Percentiles rank a stretch among this genome's conserved stretches.
Evolutionary conservation across 1,284 basidiomycete genomes (phyloP).

Genomic region (Boletus austroedulis): DNA sequence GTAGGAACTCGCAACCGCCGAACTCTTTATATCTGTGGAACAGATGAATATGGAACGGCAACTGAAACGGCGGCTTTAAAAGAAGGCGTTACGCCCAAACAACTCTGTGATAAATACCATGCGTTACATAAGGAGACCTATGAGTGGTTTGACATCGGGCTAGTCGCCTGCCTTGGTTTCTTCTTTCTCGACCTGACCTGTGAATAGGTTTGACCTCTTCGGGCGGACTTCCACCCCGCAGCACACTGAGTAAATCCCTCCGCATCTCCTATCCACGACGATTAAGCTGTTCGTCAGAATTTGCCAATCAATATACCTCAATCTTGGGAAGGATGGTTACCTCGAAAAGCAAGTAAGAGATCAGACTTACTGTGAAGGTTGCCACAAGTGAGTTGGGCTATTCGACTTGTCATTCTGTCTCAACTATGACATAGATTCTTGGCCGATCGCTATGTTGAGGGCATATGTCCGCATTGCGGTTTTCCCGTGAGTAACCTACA

Average conservation of each 20-base stretch:
- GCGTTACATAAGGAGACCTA: constrained; percentile 90
- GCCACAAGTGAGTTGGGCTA: constrained; percentile 60
- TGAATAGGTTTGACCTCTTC: constrained; percentile 89
- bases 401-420: background rate
- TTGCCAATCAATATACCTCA: constrained; percentile 83
- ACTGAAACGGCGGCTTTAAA: constrained; percentile 98
- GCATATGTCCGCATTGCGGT: constrained; percentile 87
- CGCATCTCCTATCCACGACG: background rate
- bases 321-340: constrained; percentile 74
- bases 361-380: constrained; percentile 92
- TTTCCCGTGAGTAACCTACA: constrained; percentile 59
- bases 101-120: constrained; percentile 94
- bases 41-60: constrained; percentile 98
- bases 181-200: constrained; percentile 4
- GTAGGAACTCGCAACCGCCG: constrained; percentile 72
- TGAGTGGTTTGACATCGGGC: constrained; percentile 91
- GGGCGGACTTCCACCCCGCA: constrained; percentile 90
- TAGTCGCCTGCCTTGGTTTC: constrained; percentile 20
- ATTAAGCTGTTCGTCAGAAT: constrained; percentile 54
- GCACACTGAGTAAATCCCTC: constrained; percentile 78
- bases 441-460: constrained; percentile 94
- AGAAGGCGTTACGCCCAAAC: constrained; percentile 83
- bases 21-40: constrained; percentile 90
- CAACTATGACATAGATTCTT: constrained; percentile 61
- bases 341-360: constrained; percentile 83